Evolutionary conservation across 2,329 filamentous ascomycete species (phyloP).

Genomic region (Talaromyces sp.): DNA sequence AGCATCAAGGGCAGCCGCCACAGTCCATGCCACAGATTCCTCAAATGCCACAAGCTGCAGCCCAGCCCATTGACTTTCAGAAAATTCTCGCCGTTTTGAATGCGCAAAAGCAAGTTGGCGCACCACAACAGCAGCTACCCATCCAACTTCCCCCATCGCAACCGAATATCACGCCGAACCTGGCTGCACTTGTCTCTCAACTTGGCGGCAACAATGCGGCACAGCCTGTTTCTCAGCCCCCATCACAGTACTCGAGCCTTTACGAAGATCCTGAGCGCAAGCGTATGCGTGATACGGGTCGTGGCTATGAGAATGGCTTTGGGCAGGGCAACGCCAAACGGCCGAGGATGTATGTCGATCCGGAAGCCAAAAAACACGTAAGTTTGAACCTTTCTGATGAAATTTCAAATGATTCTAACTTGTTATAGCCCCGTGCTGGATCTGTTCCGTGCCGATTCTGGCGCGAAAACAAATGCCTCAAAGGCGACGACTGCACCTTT

Average conservation of each 20-base stretch:
- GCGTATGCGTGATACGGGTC: slow-evolving; percentile 28
- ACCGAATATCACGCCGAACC: slow-evolving; percentile 24
- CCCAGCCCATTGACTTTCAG: slow-evolving; percentile 30
- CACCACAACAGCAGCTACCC: slow-evolving; percentile 19
- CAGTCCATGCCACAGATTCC: slow-evolving; percentile 22
- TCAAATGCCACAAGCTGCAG: slow-evolving; percentile 16
- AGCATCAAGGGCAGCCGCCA: slow-evolving; percentile 23
- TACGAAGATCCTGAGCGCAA: slow-evolving; percentile 40
- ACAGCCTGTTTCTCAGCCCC: slow-evolving; percentile 15
- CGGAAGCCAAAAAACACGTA: slow-evolving; percentile 32
- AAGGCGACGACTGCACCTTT: slow-evolving; percentile 48
- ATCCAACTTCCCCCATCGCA: slow-evolving; percentile 21
- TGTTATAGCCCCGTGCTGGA: slow-evolving; percentile 35
- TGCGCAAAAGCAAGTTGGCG: slow-evolving; percentile 26
- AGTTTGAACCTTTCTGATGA: slow-evolving; percentile 10
- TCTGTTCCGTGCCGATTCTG: slow-evolving; percentile 48
- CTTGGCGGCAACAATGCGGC: slow-evolving; percentile 22
- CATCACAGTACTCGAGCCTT: slow-evolving; percentile 11
- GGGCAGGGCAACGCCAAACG: slow-evolving; percentile 19
- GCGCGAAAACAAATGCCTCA: slow-evolving; percentile 48
- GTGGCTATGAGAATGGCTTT: slow-evolving; percentile 27
- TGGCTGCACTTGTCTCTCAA: slow-evolving; percentile 30
- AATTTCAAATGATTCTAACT: not conserved
- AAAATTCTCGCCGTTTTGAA: slow-evolving; percentile 35
- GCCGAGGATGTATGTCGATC: slow-evolving; percentile 24